Base-by-base conservation (phyloP, 805 yeast species). In the Suhomyces sp. region DNA sequence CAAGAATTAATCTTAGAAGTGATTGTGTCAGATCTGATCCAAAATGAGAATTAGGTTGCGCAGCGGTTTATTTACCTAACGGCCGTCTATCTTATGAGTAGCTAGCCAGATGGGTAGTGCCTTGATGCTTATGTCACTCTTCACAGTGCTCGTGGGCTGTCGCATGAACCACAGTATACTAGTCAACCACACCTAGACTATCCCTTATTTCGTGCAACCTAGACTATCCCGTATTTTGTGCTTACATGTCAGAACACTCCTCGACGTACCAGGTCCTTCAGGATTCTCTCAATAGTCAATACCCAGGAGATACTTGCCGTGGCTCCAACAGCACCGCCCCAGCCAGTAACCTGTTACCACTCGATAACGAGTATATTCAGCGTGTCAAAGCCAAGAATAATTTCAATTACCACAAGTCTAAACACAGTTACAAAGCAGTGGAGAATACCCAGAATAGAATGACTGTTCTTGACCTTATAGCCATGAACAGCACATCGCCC, bases 311-410 rank as follows among this genome's bases (percentile, higher is more conserved):
- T 58, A 33, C 55, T 55, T 19, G 29, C 55, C 8, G 54, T 57
- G 17, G n/a, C 48, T 24, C 33, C 35, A 17, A 5, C 48, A 12
- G 17, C 56, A 56, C 8, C 55, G 58, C 13, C 54, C 52, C 6
- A 55, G 44, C 40, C 47, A 49, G 15, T 48, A 46, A 19, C 48
- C 49, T 54, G 53, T 19, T 54, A 64, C 10, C 74, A 74, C 55
- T 75, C 78, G 77, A 71, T 52, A 66, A 73, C 49, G 72, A 71
- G 57, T 72, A 65, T 62, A 74, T 74, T 55, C 67, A 67, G 46
- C 58, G 62, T 17, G 64, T 74, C 10, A 73, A 74, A 52, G 54
- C 61, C 6, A 67, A 67, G 46, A 66, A 74, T 57, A 77, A 74
- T 54, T 74, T 60, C 55, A 63, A 60, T 13, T 74, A 74, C 55